Base-by-base conservation (phyloP, 371 early-diverging fungal genomes). In the Batkoa obscura region DNA sequence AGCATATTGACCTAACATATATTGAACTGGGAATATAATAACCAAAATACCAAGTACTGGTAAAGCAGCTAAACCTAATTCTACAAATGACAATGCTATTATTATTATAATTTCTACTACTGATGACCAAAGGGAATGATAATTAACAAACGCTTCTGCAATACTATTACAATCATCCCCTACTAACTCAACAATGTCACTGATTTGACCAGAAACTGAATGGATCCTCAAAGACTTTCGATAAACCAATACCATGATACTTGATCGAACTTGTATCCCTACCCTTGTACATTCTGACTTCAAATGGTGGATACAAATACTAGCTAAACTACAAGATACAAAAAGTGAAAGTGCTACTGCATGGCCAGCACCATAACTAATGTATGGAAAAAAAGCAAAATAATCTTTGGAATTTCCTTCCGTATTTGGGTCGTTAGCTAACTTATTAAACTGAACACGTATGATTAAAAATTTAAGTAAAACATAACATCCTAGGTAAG, bases 61-160 rank as follows among this genome's bases (percentile, higher is more conserved):
- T 30, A 77, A 30, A 2, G 72, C 77, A 12, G 77, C 68, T 10
- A 68, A 9, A 2, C 72, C 66, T 50, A 81, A 64, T 38, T 78
- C 73, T 33, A 65, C 56, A 54, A 66, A 66, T 1, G 76, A 72
- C 32, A 83, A 59, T n/a, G 63, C 62, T 57, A 69, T 63, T 4
- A 81, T 71, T 23, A 70, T 68, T 64, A 58, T 9, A 54, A 55
- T 46, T 60, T 82, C 82, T 15, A 80, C 41, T 3, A 66, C 66
- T 0, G 84, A 75, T 38, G 80, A 74, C 84, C 84, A 84, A 43
- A 80, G 60, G 54, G 67, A 78, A 59, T 84, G 83, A 67, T 73
- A 75, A 63, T 75, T 76, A 56, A 77, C 74, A 51, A 68, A 71
- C 15, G 77, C 80, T 54, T 84, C 83, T 5, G 78, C 79, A 13